phyloP scores from a whole-genome alignment of 2,329 filamentous ascomycete species.

The Fusarium clavum region DNA sequence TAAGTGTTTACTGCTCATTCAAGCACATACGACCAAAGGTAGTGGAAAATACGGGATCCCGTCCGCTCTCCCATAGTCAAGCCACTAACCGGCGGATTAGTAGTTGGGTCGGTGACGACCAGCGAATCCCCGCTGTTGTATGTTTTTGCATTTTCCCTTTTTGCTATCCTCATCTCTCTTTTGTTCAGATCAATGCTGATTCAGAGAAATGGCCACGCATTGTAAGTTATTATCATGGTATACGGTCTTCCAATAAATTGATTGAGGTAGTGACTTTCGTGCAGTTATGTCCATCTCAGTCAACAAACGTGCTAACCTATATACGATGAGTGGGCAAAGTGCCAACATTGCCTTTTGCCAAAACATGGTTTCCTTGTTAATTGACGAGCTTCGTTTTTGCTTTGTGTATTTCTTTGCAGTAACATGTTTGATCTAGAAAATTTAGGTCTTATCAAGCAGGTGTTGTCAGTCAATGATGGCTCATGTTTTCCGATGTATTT shows the following conservation, averaged over 20 bases:
- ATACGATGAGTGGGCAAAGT: not conserved
- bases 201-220: not conserved
- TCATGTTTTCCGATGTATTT: not conserved
- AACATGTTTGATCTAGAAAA: not conserved
- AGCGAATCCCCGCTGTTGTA: not conserved
- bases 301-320: not conserved
- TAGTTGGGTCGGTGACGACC: not conserved
- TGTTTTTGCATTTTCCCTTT: not conserved
- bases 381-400: not conserved
- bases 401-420: not conserved
- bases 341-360: no score
- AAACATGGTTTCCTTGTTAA: not conserved
- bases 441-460: not conserved
- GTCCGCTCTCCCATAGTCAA: not conserved
- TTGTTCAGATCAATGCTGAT: not conserved
- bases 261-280: not conserved
- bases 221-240: not conserved
- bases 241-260: not conserved
- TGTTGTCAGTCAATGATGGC: no score
- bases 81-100: not conserved
- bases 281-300: not conserved
- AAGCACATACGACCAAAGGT: not conserved
- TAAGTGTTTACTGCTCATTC: fast-evolving
- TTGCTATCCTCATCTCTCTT: not conserved
- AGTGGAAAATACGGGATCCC: not conserved